Percentiles rank a stretch among this genome's conserved stretches.
Evolutionary conservation across 495 filamentous ascomycete genomes (phyloP).

Genomic region (Trichoderma asperelloides): DNA sequence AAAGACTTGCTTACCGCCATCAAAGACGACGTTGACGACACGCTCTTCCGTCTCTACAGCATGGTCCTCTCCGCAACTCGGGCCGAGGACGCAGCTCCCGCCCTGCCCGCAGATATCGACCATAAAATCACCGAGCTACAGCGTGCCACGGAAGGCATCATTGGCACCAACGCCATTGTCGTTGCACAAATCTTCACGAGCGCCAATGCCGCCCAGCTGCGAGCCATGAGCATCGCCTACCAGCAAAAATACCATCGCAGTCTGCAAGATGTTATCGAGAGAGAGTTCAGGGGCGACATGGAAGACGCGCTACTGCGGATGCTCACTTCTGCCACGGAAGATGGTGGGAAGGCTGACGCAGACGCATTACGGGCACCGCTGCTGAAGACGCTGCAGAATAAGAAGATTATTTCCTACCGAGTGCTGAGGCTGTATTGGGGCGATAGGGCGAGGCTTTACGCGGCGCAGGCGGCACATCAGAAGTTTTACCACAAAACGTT

Average conservation of each 20-base stretch:
- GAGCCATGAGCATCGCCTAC: conserved; percentile 57
- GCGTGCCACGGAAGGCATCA: not conserved
- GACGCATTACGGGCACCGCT: not conserved
- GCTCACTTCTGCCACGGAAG: not conserved
- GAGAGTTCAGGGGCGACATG: conserved; percentile 70
- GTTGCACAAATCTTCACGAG: conserved; percentile 55
- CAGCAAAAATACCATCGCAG: conserved; percentile 43
- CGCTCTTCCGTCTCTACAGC: conserved; percentile 37
- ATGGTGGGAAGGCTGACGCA: not conserved
- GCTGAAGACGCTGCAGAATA: not conserved
- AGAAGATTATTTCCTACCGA: not conserved
- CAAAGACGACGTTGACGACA: conserved; percentile 47
- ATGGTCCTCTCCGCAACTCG: conserved; percentile 54
- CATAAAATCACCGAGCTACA: not conserved
- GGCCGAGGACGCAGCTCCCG: conserved; percentile 50
- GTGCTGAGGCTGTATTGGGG: not conserved
- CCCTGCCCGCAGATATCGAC: not conserved
- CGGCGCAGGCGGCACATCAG: not conserved
- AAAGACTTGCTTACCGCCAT: conserved; percentile 17
- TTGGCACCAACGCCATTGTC: conserved; percentile 16
- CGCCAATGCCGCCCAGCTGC: conserved; percentile 54
- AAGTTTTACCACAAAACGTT: not conserved
- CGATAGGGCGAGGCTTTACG: not conserved
- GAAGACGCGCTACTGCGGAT: conserved; percentile 30
- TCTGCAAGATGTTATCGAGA: conserved; percentile 53